A percentile compares a stretch with the other conserved stretches of the same genome.
Conservation (phyloP, 306 rosid species). For the Rubus idaeus region DNA sequence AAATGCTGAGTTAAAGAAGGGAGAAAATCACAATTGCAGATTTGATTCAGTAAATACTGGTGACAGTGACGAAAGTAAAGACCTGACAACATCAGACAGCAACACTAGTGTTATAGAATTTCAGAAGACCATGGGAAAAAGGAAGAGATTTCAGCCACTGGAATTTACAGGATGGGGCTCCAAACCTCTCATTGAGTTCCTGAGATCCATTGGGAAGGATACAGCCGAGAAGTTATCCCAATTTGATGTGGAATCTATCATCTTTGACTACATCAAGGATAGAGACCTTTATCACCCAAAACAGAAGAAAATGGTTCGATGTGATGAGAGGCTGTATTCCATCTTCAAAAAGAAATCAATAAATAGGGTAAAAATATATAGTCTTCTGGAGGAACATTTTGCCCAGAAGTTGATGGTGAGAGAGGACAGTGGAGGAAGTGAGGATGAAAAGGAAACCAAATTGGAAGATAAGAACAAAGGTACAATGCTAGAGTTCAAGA, state of each 20-base stretch:
- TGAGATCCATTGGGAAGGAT: slow-evolving; percentile 52
- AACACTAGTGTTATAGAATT: slow-evolving; percentile 16
- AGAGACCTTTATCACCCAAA: slow-evolving; percentile 47
- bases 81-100: slow-evolving; percentile 6
- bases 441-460: slow-evolving; percentile 13
- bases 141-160: slow-evolving; percentile 27
- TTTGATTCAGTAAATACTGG: slow-evolving; percentile 3
- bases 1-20: slow-evolving; percentile 21
- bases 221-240: slow-evolving; percentile 38
- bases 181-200: slow-evolving; percentile 59
- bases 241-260: slow-evolving; percentile 32
- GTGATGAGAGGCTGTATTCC: slow-evolving; percentile 50
- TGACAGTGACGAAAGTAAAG: slow-evolving; percentile 27
- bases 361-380: slow-evolving; percentile 23
- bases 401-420: slow-evolving; percentile 23
- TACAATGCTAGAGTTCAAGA: slow-evolving; percentile 13
- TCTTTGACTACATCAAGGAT: slow-evolving; percentile 49
- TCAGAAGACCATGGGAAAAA: slow-evolving; percentile 12
- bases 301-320: slow-evolving; percentile 38
- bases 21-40: background rate
- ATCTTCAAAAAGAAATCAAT: slow-evolving; percentile 49
- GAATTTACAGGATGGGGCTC: slow-evolving; percentile 61
- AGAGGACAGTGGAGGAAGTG: slow-evolving; percentile 12
- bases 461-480: slow-evolving; percentile 22
- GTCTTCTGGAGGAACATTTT: slow-evolving; percentile 47